These are phyloP conservation scores for Parasitella parasitica DNA, from an alignment of 371 early-diverging fungal species.

Conservation along the genomic window DNA sequence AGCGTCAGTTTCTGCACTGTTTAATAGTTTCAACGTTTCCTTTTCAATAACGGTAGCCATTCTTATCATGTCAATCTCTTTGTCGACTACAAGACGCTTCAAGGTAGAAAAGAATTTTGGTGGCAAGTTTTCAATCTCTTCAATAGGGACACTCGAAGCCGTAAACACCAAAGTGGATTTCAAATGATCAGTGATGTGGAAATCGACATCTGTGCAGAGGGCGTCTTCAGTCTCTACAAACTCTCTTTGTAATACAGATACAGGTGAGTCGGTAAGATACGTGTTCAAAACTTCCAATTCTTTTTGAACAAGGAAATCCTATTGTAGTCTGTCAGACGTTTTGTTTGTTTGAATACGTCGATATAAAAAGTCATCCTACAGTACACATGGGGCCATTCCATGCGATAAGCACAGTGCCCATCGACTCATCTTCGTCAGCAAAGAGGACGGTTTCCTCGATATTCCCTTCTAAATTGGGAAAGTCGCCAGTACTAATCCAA, in stretches of 20 bases:
- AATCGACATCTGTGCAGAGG: slow-evolving; percentile 65
- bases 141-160: slow-evolving; percentile 64
- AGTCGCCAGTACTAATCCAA: slow-evolving; percentile 61
- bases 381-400: slow-evolving; percentile 65
- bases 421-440: slow-evolving; percentile 72
- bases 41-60: slow-evolving; percentile 63
- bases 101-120: slow-evolving; percentile 48
- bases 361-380: slow-evolving; percentile 30
- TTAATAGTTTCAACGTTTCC: slow-evolving; percentile 51
- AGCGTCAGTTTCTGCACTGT: slow-evolving; percentile 49
- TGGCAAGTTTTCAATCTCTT: slow-evolving; percentile 57
- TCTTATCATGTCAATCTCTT: slow-evolving; percentile 67
- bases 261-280: slow-evolving; percentile 69
- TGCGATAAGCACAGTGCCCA: slow-evolving; percentile 60
- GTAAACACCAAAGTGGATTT: slow-evolving; percentile 53
- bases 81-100: slow-evolving; percentile 43
- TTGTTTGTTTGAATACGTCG: not conserved
- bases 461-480: slow-evolving; percentile 50
- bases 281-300: slow-evolving; percentile 48
- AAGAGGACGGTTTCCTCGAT: slow-evolving; percentile 57
- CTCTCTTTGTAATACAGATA: slow-evolving; percentile 61
- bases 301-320: slow-evolving; percentile 45
- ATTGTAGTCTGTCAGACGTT: not conserved
- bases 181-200: slow-evolving; percentile 55
- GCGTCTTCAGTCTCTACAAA: slow-evolving; percentile 74